phyloP scores from a whole-genome alignment of 176 grass and related monocot genomes.

The Aegilops bicornis region DNA sequence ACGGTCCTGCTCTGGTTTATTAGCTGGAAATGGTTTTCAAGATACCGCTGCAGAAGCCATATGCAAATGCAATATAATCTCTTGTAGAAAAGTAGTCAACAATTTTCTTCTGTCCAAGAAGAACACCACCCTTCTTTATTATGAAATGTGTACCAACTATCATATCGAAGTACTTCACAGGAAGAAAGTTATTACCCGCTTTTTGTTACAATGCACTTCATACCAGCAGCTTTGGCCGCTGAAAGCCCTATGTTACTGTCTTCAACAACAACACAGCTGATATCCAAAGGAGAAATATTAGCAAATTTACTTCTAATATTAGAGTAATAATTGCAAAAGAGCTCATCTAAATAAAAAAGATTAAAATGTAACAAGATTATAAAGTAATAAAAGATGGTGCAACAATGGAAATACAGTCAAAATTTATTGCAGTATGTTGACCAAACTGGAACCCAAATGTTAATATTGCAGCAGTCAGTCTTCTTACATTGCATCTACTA shows the following conservation, averaged over 20 bases:
- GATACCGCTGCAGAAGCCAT: background rate
- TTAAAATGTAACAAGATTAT: background rate
- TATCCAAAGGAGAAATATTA: conserved; percentile 21
- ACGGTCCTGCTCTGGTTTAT: background rate
- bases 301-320: background rate
- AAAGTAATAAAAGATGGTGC: background rate
- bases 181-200: conserved; percentile 66
- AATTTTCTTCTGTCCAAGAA: background rate
- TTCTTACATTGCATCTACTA: background rate
- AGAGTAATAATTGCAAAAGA: background rate
- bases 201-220: conserved; percentile 95
- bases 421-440: background rate
- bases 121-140: background rate
- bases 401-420: background rate
- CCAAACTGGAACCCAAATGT: conserved; percentile 1
- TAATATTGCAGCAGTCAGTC: background rate
- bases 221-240: conserved; percentile 86
- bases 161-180: background rate
- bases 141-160: background rate
- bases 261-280: conserved; percentile 97
- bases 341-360: background rate
- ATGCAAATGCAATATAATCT: background rate
- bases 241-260: conserved; percentile 88
- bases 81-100: background rate
- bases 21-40: background rate